Evolutionary conservation across 805 yeast genomes (phyloP), one percentile per base, ranked within the genome.

Genomic region (Spathaspora girioi): DNA sequence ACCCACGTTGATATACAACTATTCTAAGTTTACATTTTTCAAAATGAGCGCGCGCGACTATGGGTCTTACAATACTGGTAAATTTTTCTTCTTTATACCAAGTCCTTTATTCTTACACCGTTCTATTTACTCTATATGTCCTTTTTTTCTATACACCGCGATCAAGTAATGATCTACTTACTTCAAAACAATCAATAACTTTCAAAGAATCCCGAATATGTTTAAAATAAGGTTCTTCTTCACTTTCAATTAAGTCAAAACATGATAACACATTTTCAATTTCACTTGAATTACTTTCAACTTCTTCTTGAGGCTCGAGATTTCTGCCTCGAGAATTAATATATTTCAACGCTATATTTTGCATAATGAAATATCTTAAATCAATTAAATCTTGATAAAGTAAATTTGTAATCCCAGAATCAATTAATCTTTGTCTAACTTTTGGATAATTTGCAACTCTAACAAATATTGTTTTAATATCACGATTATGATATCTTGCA

Each of bases 171-270:
- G 35, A 23, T 45, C n/a, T 12, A 45, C 38, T 46, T 15, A 32
- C 43, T 50, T 73, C 77, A 50, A 60, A 72, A 46, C 56, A 57
- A 50, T 73, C 78, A 46, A 73, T 70, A 12, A 72, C 68, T 50
- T 63, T 65, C 49, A 73, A 66, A 2, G 75, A 75, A 53, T 70
- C 73, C 42, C 71, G 64, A 12, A 73, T 71, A 52, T 71, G 76
- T 23, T 52, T 56, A 45, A 73, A 73, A 52, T 59, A 73, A 2
- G 77, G 77, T 3, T 56, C 52, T 1, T 55, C 57, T 8, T 50
- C 31, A 35, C 57, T 54, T 49, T 71, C 76, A 10, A 63, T 63
- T 45, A 67, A 54, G 45, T 62, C 59, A 45, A 55, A 50, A 29
- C 64, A 57, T 4, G 53, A 54, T 3, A 59, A 48, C 2, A 54